phyloP scores from a whole-genome alignment of 495 filamentous ascomycete species.

The Tuber umbilicatum region DNA sequence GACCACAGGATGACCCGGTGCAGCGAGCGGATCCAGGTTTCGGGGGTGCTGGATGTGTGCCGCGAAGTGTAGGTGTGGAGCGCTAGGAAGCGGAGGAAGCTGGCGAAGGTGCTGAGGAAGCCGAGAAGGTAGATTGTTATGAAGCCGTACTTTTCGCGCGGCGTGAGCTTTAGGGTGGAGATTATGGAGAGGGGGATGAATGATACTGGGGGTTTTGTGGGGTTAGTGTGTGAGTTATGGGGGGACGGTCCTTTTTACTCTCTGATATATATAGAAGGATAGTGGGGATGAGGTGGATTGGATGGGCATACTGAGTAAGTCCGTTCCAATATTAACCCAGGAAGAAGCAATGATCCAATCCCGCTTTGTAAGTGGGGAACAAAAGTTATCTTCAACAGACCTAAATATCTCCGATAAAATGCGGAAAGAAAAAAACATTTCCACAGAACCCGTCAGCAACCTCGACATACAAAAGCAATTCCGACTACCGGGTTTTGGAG shows the following conservation, averaged over 20 bases:
- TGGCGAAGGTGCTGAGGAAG: conserved; percentile 31
- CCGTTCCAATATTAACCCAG: conserved; percentile 28
- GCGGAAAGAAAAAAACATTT: neutral
- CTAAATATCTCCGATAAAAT: conserved; percentile 9
- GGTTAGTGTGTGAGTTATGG: conserved; percentile 6
- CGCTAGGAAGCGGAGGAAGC: conserved; percentile 30
- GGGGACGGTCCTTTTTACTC: neutral
- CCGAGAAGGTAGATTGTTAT: conserved; percentile 36
- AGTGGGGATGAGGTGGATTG: neutral
- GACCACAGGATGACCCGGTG: conserved; percentile 25
- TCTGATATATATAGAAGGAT: neutral
- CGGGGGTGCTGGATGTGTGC: neutral
- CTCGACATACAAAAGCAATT: neutral
- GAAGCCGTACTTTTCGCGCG: conserved; percentile 32
- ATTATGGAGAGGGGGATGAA: conserved; percentile 33
- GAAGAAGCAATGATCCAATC: conserved; percentile 29
- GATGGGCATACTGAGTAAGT: conserved; percentile 23
- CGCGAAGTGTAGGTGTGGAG: conserved; percentile 12
- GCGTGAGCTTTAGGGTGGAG: conserved; percentile 27
- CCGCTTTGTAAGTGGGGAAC: conserved; percentile 26
- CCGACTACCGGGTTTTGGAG: neutral
- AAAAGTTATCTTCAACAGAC: conserved; percentile 24
- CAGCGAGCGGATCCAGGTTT: conserved; percentile 10
- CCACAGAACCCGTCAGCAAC: neutral
- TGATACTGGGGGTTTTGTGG: conserved; percentile 14